A percentile compares a stretch with the other conserved stretches of the same genome.
phyloP scores from a whole-genome alignment of 768 basidiomycete genomes.

The Hericium rajendrae region DNA sequence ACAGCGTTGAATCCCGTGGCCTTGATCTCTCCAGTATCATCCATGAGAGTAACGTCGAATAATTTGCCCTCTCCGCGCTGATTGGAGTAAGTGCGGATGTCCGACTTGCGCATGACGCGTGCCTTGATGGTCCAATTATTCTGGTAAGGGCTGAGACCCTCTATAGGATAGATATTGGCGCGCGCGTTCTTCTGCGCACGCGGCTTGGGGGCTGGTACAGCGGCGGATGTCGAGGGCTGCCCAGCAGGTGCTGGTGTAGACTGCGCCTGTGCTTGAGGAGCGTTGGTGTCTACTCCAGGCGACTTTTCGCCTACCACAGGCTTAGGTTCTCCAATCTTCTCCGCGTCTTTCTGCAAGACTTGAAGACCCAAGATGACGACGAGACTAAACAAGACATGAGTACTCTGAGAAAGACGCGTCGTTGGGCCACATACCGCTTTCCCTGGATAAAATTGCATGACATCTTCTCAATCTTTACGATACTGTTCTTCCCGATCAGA shows the following conservation, averaged over 20 bases:
- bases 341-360: slow-evolving; percentile 39
- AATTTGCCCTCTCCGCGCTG: slow-evolving; percentile 87
- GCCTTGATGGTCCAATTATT: slow-evolving; percentile 99
- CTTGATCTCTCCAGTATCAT: slow-evolving; percentile 87
- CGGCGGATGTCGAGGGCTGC: slow-evolving; percentile 16
- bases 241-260: slow-evolving; percentile 20
- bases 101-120: slow-evolving; percentile 81
- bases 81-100: slow-evolving; percentile 87
- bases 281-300: slow-evolving; percentile 17
- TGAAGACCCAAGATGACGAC: slow-evolving; percentile 69
- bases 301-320: slow-evolving; percentile 24
- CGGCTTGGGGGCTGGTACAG: neutral
- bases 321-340: slow-evolving; percentile 68
- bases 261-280: slow-evolving; percentile 9
- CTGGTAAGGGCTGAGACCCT: slow-evolving; percentile 91
- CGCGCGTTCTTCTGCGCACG: slow-evolving; percentile 14
- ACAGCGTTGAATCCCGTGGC: slow-evolving; percentile 85
- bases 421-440: slow-evolving; percentile 51
- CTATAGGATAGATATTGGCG: slow-evolving; percentile 66
- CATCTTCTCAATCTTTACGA: slow-evolving; percentile 65
- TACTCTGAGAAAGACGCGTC: slow-evolving; percentile 2
- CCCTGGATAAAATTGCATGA: slow-evolving; percentile 79
- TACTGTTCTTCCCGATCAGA: slow-evolving; percentile 49
- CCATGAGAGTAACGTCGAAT: slow-evolving; percentile 89
- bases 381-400: slow-evolving; percentile 37